Evolutionary conservation across 2,329 filamentous ascomycete species (phyloP), one percentile per base, ranked within the genome.

Genomic region (Penicillium sp.): DNA sequence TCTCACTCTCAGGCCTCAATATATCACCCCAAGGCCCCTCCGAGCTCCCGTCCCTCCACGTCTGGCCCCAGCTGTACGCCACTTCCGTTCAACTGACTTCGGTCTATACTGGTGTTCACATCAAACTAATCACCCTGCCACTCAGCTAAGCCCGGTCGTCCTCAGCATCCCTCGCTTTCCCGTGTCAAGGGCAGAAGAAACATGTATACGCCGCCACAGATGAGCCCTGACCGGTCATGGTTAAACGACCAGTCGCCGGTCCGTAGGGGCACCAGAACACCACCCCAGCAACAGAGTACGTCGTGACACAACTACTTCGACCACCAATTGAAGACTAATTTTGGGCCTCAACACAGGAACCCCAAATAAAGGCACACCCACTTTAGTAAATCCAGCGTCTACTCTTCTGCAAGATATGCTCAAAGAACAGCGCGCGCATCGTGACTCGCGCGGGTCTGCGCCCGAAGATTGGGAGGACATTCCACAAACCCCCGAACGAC

Each of bases 401-500:
- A 60, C 64, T 18, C 65, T 75, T 3, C 58, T 76, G 18, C 72
- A 76, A 47, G 70, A 68, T 50, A 54, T 75, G 26, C 63, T 76
- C 33, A 73, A 72, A 49, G 73, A 75, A 56, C 71, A 74, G 48
- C 72, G 73, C 12, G 73, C 72, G 5, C 65, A 65, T 48, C 70
- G 72, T 42, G 62, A 63, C 23, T 67, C 70, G 10, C 66, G 65
- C 42, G 65, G 61, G 43, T 44, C 57, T 7, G 43, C 50, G 9
- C 53, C 60, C 6, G 67, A 68, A 15, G 59, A 64, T n/a, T 56
- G 50, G 26, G 64, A 62, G 39, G 62, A 63, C 23, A 54, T 45
- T 34, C 61, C 58, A n/a, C 64, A 53, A 45, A 70, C 61, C 3
- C 65, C 66, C 6, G 65, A 64, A 31, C 59, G 57, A 21, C 51